phyloP scores from a whole-genome alignment of 345 rosid species.

The Cardiospermum halicacabum region DNA sequence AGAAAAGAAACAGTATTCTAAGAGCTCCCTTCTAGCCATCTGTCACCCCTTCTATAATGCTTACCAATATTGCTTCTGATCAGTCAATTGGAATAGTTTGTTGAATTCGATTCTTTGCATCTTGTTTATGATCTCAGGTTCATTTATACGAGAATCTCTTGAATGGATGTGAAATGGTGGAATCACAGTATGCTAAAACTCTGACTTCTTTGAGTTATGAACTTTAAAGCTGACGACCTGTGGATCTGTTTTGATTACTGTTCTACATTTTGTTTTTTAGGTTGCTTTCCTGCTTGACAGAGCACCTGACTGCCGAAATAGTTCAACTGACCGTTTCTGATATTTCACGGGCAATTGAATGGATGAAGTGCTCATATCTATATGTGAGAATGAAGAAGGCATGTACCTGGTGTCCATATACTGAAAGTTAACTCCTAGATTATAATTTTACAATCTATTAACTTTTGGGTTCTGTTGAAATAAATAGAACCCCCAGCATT shows the following conservation, averaged over 20 bases:
- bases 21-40: slow-evolving; percentile 17
- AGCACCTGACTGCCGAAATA: slow-evolving; percentile 97
- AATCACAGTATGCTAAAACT: slow-evolving; percentile 73
- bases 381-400: slow-evolving; percentile 92
- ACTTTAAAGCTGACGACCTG: background rate
- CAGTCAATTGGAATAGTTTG: slow-evolving; percentile 3
- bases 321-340: slow-evolving; percentile 89
- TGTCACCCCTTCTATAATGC: slow-evolving; percentile 9
- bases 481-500: slow-evolving; percentile 81
- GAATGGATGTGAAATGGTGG: slow-evolving; percentile 91
- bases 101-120: slow-evolving; percentile 19
- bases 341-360: slow-evolving; percentile 81
- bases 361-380: slow-evolving; percentile 95
- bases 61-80: slow-evolving; percentile 16
- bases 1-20: slow-evolving; percentile 82
- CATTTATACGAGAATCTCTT: slow-evolving; percentile 89
- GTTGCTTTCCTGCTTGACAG: slow-evolving; percentile 81
- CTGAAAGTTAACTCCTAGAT: slow-evolving; percentile 4
- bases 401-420: slow-evolving; percentile 21
- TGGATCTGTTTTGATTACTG: slow-evolving; percentile 5
- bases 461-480: slow-evolving; percentile 9
- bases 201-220: slow-evolving; percentile 13
- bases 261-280: slow-evolving; percentile 36
- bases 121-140: slow-evolving; percentile 45
- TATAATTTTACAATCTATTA: slow-evolving; percentile 6